Conservation (phyloP, 1,284 basidiomycete genomes). For the Athelia psychrophila region DNA sequence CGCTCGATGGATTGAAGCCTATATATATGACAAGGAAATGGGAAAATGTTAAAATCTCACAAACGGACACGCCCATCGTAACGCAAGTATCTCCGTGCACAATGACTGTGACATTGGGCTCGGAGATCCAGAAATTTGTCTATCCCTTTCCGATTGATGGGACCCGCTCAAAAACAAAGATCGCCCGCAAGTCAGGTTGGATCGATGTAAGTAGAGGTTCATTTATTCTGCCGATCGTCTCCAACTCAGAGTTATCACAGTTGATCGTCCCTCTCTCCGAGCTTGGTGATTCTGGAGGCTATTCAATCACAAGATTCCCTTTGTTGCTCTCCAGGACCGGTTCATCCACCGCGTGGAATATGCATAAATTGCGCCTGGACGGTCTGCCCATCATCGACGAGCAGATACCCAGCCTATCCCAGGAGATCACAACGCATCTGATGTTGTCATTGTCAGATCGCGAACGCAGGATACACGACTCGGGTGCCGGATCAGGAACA, state of each 20-base stretch:
- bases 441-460: slow-evolving; percentile 25
- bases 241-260: slow-evolving; percentile 12
- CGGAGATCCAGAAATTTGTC: slow-evolving; percentile 16
- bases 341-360: slow-evolving; percentile 20
- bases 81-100: neutral
- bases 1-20: too few relatives aligned
- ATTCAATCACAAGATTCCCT: slow-evolving; percentile 22
- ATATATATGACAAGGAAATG: too few relatives aligned
- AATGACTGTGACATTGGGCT: neutral
- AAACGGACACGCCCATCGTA: neutral
- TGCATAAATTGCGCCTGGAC: slow-evolving; percentile 21
- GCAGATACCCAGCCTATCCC: slow-evolving; percentile 3
- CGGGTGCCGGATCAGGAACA: too few relatives aligned
- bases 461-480: slow-evolving; percentile 21
- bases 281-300: slow-evolving; percentile 23
- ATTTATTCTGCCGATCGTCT: neutral
- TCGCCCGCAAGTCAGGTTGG: slow-evolving; percentile 51
- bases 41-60: too few relatives aligned
- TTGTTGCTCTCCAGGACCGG: slow-evolving; percentile 12
- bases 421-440: slow-evolving; percentile 24
- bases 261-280: slow-evolving; percentile 21
- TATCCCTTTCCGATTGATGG: slow-evolving; percentile 35
- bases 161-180: slow-evolving; percentile 31
- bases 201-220: slow-evolving; percentile 40
- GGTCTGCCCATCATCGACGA: slow-evolving; percentile 18